phyloP scores from a whole-genome alignment of 371 early-diverging fungal species.

The Rhizopus microsporus region DNA sequence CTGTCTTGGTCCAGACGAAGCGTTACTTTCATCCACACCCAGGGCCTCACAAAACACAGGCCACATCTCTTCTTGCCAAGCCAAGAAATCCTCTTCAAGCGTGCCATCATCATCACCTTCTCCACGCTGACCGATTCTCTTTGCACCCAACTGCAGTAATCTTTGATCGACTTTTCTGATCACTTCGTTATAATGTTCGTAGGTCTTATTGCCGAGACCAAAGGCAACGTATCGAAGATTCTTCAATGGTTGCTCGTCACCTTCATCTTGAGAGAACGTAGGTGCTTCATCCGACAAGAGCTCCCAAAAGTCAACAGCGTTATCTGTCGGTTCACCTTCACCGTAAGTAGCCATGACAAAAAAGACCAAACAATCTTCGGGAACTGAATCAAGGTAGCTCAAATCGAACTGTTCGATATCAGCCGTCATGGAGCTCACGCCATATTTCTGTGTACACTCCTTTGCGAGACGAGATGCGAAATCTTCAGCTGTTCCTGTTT shows the following conservation, averaged over 20 bases:
- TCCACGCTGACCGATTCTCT: conserved; percentile 76
- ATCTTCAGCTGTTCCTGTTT: conserved; percentile 97
- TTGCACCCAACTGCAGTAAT: conserved; percentile 74
- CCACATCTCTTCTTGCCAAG: conserved; percentile 90
- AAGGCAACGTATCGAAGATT: conserved; percentile 81
- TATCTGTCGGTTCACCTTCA: conserved; percentile 93
- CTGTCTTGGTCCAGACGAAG: conserved; percentile 38
- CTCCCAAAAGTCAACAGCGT: conserved; percentile 88
- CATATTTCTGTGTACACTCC: conserved; percentile 75
- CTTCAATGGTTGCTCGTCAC: conserved; percentile 49
- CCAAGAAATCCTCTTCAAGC: conserved; percentile 92
- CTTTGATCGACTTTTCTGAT: conserved; percentile 66
- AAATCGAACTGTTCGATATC: conserved; percentile 90
- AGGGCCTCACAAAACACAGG: conserved; percentile 74
- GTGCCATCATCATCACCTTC: conserved; percentile 97
- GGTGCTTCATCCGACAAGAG: conserved; percentile 67
- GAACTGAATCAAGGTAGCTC: conserved; percentile 69
- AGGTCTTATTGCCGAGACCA: conserved; percentile 97
- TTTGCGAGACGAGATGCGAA: conserved; percentile 86
- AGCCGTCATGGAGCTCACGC: conserved; percentile 73
- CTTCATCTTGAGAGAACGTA: conserved; percentile 64
- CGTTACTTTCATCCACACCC: conserved; percentile 63
- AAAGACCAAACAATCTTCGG: conserved; percentile 64
- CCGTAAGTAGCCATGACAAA: conserved; percentile 92
- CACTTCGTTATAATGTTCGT: conserved; percentile 93